Base-by-base conservation (phyloP, 2,329 filamentous ascomycete genomes). In the Fusarium irregulare region DNA sequence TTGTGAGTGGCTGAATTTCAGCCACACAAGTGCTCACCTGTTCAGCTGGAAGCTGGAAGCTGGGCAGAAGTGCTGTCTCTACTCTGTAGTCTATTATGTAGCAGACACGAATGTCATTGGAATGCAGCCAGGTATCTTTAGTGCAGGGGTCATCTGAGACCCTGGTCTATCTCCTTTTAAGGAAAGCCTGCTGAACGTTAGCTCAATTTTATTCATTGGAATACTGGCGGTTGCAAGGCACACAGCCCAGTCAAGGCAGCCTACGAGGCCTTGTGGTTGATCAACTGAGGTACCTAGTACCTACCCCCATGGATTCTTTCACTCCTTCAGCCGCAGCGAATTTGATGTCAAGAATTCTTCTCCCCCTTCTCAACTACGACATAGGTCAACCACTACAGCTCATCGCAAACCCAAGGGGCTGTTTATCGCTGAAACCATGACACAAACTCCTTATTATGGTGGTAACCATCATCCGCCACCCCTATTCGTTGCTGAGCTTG, bases 401-500 rank as follows among this genome's bases (percentile, higher is more conserved):
- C 32, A 40, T 32, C 50, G 30, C 37, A 62, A 42, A 12, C 6
- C 21, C 27, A 7, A 21, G 23, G 7, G 18, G 32, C n/a, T 37
- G n/a, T 41, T 60, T 37, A 27, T 54, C 34, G 27, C 53, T 44
- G 28, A 46, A 46, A 60, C 27, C 27, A 74, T 75, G 72, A 42
- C 71, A 20, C 67, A 56, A 28, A 53, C 57, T 51, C 50, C 54
- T 53, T 60, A 64, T 50, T 58, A 64, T 50, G 58, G 47, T n/a
- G 59, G 59, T 51, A 64, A 63, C 48, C 68, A 60, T 61, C 71
- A 59, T 56, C 67, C 72, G 21, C 75, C 72, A 47, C 74, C 75
- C 51, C 51, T 72, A 46, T 77, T 78, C 66, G 65, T 72, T 61
- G 75, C 75, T 63, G 77, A 79, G 56, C 77, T 79, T 40, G 77